Evolutionary conservation across 164 flowering plant genomes (phyloP), one percentile per base, ranked within the genome.

Genomic region (Vitis rupestris): DNA sequence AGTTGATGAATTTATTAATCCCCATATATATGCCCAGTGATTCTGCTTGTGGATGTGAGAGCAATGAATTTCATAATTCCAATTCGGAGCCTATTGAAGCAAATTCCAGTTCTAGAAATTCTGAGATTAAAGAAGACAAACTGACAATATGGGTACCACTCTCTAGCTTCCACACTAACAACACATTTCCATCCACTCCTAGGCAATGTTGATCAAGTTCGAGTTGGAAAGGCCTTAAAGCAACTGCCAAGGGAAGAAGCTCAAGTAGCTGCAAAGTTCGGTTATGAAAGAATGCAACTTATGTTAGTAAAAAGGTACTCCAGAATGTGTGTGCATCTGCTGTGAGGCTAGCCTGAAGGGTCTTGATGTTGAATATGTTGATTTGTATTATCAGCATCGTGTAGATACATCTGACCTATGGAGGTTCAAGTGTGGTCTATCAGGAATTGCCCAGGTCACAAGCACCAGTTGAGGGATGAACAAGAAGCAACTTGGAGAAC

Each of bases 221-320:
- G 87, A 51, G 70, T 89, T 50, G 89, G 90, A n/a, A 50, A 76
- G 79, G 79, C 79, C 16, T 53, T 76, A 69, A 76, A 76, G 75
- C 61, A 63, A 50, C 51, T 71, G 3, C 79, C 79, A 1, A 29
- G 79, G 59, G 75, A 71, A 13, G 67, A 71, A 14, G 50, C 71
- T 51, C 79, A 76, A 50, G 2, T 76, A 16, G 79, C 75, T 55
- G 71, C 79, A 29, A 76, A 71, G 16, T 76, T 76, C 59, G 79
- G 79, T 1, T 56, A 71, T 15, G 56, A 7, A 13, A 23, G 49
- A 13, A 0, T 10, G 1, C 70, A 16, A 10, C 16, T 16, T 16
- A 23, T 73, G 17, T 17, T 8, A 13, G 76, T 73, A 19, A 8
- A 73, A 62, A 13, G 76, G 76, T 4, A 73, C 58, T 3, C 71